Evolutionary conservation across 2,329 filamentous ascomycete genomes (phyloP), one percentile per base, ranked within the genome.

Genomic region (Paramyrothecium roridum): DNA sequence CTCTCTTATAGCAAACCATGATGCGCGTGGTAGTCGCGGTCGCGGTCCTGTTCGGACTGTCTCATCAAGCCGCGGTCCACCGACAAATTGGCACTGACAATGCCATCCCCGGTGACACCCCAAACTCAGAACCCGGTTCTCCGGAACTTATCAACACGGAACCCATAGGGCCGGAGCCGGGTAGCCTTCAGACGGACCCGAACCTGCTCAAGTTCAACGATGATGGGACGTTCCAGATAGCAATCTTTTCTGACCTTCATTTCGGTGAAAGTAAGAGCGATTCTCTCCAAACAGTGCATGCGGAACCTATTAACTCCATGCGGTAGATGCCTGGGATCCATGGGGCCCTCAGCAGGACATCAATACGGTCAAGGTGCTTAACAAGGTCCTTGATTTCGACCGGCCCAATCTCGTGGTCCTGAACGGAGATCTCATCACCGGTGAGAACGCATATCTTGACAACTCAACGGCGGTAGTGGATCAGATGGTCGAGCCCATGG

Each of bases 351-450:
- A 67, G 21, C 72, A 76, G 54, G 74, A 76, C 57, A 54, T 66
- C 48, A 64, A 65, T 17, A 67, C 73, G 1, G 61, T 69, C 47
- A 60, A 62, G n/a, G 72, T 76, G 3, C 67, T 76, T 17, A 61
- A 67, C 8, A 57, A 59, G 3, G 59, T 76, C 16, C 65, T 76
- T 0, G 69, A 74, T 54, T 57, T 52, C 3, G 63, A 65, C 37
- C 46, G 52, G 0, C 79, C 82, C 0, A 75, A 84, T 33, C 73
- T 90, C 0, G 85, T 87, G 1, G 80, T 90, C 2, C 66, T 90
- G 8, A 90, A 89, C 54, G 87, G 87, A 12, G 87, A 90, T 61
- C 72, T 90, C 1, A 84, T 89, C 54, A 88, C 87, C 0, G 87
- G 88, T 43, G 87, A 90, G 56, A 84, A 85, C 55, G 80, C 79